Conservation (phyloP, 345 rosid species). For the Eucalyptus melliodora region DNA sequence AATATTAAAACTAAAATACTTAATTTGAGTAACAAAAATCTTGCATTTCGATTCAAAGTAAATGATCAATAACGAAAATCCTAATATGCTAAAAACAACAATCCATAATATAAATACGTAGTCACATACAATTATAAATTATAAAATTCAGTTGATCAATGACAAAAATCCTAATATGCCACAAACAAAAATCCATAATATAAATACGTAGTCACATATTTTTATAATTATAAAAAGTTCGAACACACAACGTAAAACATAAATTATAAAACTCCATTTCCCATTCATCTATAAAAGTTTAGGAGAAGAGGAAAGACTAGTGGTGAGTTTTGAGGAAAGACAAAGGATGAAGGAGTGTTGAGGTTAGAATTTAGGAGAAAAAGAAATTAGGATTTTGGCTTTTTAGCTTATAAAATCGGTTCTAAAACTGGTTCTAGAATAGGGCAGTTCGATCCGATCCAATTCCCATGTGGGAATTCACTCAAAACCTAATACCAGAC, state of each 20-base stretch:
- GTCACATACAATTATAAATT: no score
- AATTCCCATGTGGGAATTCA: background rate
- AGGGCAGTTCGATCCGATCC: accelerated
- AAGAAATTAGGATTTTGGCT: background rate
- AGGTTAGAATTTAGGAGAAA: background rate
- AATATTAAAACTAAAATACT: no score
- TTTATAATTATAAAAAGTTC: no score
- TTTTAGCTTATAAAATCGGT: no score
- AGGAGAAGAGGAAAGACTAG: background rate
- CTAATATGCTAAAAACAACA: background rate
- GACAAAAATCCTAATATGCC: background rate
- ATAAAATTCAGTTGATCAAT: no score
- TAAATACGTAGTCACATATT: no score
- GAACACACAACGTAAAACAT: no score
- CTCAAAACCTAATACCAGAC: background rate
- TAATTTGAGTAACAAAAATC: no score
- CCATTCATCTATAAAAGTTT: no score
- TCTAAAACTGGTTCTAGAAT: accelerated
- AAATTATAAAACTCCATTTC: background rate
- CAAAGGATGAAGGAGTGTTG: background rate
- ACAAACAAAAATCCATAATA: background rate
- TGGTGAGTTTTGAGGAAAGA: background rate
- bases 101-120: background rate
- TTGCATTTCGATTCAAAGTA: accelerated
- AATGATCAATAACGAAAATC: no score